Conservation (phyloP, 2,329 filamentous ascomycete genomes). For the Xylaria sp. region DNA sequence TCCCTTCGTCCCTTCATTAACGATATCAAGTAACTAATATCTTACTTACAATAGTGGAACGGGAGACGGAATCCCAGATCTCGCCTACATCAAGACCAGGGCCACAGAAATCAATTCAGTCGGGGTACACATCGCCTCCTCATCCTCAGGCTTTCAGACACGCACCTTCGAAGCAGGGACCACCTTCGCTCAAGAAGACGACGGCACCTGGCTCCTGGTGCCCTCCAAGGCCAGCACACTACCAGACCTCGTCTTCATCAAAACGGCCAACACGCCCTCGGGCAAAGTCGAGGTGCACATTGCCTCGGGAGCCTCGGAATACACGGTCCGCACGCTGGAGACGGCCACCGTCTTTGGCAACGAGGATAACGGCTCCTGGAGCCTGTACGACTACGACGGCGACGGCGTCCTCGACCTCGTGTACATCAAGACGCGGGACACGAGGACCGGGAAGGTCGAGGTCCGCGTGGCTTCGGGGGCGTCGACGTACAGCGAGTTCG, state of each 20-base stretch:
- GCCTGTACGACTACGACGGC: conserved; percentile 28
- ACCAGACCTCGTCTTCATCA: conserved; percentile 31
- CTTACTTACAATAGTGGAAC: conserved; percentile 4
- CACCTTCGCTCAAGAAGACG: conserved; percentile 18
- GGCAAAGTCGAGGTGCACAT: conserved; percentile 28
- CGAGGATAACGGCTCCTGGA: conserved; percentile 27
- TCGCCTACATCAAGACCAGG: conserved; percentile 31
- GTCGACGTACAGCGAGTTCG: conserved; percentile 17
- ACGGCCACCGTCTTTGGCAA: conserved; percentile 23
- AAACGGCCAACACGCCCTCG: conserved; percentile 30
- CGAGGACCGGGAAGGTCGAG: conserved; percentile 15
- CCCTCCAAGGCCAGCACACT: conserved; percentile 23
- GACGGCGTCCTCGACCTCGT: conserved; percentile 27
- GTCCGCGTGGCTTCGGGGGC: conserved; percentile 28
- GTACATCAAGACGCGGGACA: conserved; percentile 29
- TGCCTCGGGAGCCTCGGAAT: conserved; percentile 27
- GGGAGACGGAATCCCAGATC: conserved; percentile 12
- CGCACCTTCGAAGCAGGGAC: conserved; percentile 27
- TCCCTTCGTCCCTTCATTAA: neutral
- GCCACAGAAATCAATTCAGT: conserved; percentile 17
- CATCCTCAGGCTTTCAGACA: conserved; percentile 27
- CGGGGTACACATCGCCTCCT: conserved; percentile 32
- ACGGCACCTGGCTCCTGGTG: conserved; percentile 31
- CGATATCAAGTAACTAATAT: neutral
- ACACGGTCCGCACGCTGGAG: conserved; percentile 21